Conservation (phyloP, 306 rosid genomes). For the Castanea sativa region DNA sequence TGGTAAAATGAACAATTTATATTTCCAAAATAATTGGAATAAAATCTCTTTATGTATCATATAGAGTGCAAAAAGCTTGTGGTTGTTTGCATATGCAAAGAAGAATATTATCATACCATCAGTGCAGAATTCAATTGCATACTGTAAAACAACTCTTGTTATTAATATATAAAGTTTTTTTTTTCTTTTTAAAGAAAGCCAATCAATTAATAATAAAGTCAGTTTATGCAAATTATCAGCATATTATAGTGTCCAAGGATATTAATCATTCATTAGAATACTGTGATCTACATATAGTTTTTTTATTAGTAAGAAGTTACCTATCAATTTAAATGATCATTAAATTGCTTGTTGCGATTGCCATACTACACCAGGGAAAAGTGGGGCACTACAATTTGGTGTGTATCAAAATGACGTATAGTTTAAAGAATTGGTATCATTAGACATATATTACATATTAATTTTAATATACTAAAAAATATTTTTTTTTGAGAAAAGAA, state of each 20-base stretch:
- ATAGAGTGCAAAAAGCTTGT: background rate
- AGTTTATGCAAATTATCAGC: background rate
- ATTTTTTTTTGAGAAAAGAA: too few species aligned
- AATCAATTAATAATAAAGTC: background rate
- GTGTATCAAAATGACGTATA: too few species aligned
- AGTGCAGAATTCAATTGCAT: background rate
- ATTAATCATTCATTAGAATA: background rate
- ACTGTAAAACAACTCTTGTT: background rate
- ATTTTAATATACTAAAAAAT: too few species aligned
- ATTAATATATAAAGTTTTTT: background rate
- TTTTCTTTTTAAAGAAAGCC: background rate
- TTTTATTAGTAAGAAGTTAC: background rate
- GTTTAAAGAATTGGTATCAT: too few species aligned
- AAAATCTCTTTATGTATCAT: background rate
- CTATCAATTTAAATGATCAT: background rate
- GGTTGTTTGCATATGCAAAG: background rate
- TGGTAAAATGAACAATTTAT: background rate
- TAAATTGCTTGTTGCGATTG: too few species aligned
- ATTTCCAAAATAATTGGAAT: background rate
- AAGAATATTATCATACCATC: background rate
- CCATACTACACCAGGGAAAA: too few species aligned
- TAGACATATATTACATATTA: too few species aligned
- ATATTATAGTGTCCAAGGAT: background rate
- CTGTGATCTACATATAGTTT: background rate
- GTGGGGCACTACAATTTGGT: too few species aligned